Evolutionary conservation across 2,329 filamentous ascomycete genomes (phyloP), one percentile per base, ranked within the genome.

Genomic region (Fusarium aywerte): DNA sequence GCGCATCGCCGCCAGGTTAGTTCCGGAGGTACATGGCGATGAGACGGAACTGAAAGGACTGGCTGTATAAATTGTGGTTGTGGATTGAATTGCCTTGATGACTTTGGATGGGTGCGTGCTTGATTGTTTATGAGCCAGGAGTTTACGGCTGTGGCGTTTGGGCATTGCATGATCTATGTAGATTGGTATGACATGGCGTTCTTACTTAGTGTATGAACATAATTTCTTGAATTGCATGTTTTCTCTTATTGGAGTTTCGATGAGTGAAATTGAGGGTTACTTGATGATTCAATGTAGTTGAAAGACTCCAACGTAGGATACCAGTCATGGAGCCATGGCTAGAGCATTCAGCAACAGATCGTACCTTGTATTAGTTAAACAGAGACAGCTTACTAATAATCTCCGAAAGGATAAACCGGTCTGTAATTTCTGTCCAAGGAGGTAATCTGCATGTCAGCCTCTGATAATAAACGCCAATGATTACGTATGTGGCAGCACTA

Each of bases 1-100:
- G 62, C 58, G 18, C 76, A 76, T 39, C 72, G 75, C 23, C 72
- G 76, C 32, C 72, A 74, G 45, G 76, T 78, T 42, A 78, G 70
- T 63, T 62, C 67, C 20, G 73, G 73, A 9, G 73, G 64, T 53
- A 62, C 70, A 47, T 74, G 74, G 68, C 74, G 77, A 73, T 80
- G 66, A 77, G 2, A 20, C 6, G 15, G 16, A 27, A 25, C 23
- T 35, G 16, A 8, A 20, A n/a, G 40, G 29, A 4, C 5, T 27
- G 29, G 18, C 45, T 55, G 42, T 44, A 42, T 44, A 71, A 54
- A 33, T 29, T 27, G n/a, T 16, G 27, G 18, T 27, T 27, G 53
- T 33, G 53, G 40, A 43, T 27, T 43, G 13, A 38, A 55, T 65
- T 70, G 66, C 58, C 62, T 58, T 44, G 32, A 57, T 40, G 69